These are phyloP conservation scores for Penicillium rolfsii DNA, from an alignment of 2,329 filamentous ascomycete species.

Conservation along the genomic window DNA sequence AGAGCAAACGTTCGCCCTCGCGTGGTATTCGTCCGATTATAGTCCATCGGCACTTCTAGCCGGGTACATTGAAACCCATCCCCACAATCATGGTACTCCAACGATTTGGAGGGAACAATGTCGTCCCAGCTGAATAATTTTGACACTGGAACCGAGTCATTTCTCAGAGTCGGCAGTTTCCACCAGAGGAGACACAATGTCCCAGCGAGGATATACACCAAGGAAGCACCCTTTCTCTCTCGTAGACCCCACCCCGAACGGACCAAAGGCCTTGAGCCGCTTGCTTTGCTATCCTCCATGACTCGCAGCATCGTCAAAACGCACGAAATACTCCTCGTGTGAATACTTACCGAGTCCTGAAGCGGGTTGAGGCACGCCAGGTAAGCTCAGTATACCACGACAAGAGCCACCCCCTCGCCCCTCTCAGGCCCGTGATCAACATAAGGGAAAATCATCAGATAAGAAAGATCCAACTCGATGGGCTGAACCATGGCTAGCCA, in stretches of 20 bases:
- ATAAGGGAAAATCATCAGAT: constrained; percentile 6
- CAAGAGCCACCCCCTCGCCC: neutral
- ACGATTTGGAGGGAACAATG: constrained; percentile 33
- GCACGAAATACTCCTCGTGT: neutral
- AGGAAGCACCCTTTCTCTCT: constrained; percentile 5
- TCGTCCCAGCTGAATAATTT: constrained; percentile 26
- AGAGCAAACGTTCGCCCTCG: constrained; percentile 43
- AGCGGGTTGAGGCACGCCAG: neutral
- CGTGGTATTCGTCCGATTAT: constrained; percentile 40
- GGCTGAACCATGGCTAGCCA: constrained; percentile 11
- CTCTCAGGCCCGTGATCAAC: neutral
- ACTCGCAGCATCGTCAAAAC: neutral
- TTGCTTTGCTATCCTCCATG: constrained; percentile 21
- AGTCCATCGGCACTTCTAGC: constrained; percentile 55
- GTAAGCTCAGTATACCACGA: neutral
- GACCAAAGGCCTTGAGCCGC: neutral
- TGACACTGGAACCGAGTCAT: neutral
- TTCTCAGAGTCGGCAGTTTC: neutral
- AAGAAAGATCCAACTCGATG: neutral
- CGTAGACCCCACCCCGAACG: neutral
- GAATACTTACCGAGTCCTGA: neutral
- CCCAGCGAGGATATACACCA: neutral
- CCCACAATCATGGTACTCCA: constrained; percentile 50
- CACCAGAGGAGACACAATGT: neutral
- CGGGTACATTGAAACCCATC: constrained; percentile 54